Percentiles rank a stretch among this genome's conserved stretches.
phyloP scores from a whole-genome alignment of 352 stramenopile species.

The Phytophthora meadii region DNA sequence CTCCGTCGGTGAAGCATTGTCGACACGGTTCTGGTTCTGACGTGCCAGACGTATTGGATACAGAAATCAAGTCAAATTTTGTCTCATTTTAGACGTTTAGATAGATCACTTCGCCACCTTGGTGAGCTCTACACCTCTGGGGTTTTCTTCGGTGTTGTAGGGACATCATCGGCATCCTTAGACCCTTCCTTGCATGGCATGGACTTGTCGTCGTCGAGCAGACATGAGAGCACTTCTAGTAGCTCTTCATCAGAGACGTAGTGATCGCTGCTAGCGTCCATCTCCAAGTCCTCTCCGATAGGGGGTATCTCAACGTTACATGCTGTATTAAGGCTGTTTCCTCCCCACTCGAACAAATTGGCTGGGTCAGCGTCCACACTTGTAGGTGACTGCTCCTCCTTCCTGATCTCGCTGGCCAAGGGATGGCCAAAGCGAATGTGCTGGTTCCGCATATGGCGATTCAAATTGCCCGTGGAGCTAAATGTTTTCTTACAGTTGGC shows the following conservation, averaged over 20 bases:
- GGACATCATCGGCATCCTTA: background rate
- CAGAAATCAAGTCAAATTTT: slow-evolving; percentile 11
- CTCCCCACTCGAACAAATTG: slow-evolving; percentile 12
- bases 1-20: no score
- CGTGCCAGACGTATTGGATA: slow-evolving; percentile 1
- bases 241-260: slow-evolving; percentile 38
- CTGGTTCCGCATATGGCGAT: slow-evolving; percentile 67
- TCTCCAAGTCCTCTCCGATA: slow-evolving; percentile 19
- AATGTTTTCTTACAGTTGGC: slow-evolving; percentile 67
- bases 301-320: slow-evolving; percentile 8
- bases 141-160: background rate
- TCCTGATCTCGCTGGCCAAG: slow-evolving; percentile 20
- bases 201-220: slow-evolving; percentile 44
- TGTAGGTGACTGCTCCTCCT: slow-evolving; percentile 24
- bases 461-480: slow-evolving; percentile 66
- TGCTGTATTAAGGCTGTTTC: slow-evolving; percentile 1
- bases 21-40: background rate
- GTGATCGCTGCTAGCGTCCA: slow-evolving; percentile 24
- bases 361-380: slow-evolving; percentile 24
- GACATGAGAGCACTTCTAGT: slow-evolving; percentile 45
- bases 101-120: background rate
- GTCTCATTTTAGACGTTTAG: no score
- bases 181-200: slow-evolving; percentile 3
- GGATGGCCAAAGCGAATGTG: slow-evolving; percentile 41
- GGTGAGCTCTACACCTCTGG: slow-evolving; percentile 3